Evolutionary conservation across 176 grass and related monocot species (phyloP).

Genomic region (Thalia dealbata): DNA sequence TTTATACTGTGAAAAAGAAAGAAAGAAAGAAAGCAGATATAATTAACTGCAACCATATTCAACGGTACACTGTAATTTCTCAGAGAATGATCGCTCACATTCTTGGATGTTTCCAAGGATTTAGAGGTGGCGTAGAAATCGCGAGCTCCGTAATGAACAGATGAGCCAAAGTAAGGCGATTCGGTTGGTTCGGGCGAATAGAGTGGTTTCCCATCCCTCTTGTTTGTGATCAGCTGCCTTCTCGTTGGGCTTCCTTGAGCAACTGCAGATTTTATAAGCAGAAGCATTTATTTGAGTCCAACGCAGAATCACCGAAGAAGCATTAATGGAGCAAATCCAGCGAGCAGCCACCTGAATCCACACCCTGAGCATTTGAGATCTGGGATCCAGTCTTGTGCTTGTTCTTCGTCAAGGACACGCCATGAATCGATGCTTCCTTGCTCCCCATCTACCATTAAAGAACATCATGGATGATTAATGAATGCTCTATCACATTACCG

Average conservation of each 20-base stretch:
- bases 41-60: too few species aligned
- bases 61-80: too few species aligned
- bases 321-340: background rate
- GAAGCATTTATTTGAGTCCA: background rate
- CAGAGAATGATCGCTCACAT: conserved; percentile 15
- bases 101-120: conserved; percentile 31
- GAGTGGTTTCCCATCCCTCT: conserved; percentile 31
- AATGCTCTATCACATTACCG: too few species aligned
- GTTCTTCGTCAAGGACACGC: conserved; percentile 10
- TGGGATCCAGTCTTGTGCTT: conserved; percentile 24
- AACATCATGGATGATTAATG: too few species aligned
- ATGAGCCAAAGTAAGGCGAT: conserved; percentile 68
- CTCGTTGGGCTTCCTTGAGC: conserved; percentile 35
- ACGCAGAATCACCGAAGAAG: too few species aligned
- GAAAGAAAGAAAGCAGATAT: conserved; percentile 4
- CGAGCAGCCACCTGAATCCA: background rate
- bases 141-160: conserved; percentile 76
- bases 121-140: conserved; percentile 61
- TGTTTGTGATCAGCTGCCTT: conserved; percentile 21
- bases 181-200: conserved; percentile 28
- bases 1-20: conserved; percentile 40
- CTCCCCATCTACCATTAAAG: too few species aligned
- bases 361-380: conserved; percentile 16
- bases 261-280: background rate
- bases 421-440: background rate